Evolutionary conservation across 2,329 filamentous ascomycete species (phyloP).

Genomic region (Alternaria triticina): DNA sequence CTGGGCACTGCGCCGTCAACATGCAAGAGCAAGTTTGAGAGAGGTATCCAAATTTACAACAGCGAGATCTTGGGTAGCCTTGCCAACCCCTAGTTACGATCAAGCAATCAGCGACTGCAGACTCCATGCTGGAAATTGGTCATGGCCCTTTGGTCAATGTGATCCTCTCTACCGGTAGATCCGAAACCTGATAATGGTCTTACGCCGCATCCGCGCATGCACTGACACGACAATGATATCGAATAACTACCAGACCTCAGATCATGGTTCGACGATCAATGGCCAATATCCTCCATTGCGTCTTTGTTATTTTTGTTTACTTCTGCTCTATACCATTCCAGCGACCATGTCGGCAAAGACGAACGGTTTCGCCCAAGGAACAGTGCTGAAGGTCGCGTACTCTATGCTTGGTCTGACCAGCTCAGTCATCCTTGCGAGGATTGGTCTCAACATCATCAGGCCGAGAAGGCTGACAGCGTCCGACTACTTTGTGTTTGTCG

Average conservation of each 20-base stretch:
- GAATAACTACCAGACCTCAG: neutral
- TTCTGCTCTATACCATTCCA: neutral
- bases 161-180: neutral
- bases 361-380: slow-evolving; percentile 17
- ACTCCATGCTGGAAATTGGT: neutral
- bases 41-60: neutral
- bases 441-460: slow-evolving; percentile 9
- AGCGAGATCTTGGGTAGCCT: neutral
- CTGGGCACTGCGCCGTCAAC: neutral
- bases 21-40: neutral
- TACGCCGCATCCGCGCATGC: slow-evolving; percentile 1
- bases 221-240: neutral
- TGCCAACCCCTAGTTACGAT: neutral
- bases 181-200: neutral
- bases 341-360: slow-evolving; percentile 9
- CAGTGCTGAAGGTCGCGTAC: slow-evolving; percentile 19
- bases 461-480: slow-evolving; percentile 8
- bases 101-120: neutral
- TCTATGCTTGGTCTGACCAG: slow-evolving; percentile 17
- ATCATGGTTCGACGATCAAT: neutral
- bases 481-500: slow-evolving; percentile 27
- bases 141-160: neutral
- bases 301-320: neutral
- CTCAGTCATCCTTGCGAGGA: slow-evolving; percentile 14
- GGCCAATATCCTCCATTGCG: neutral